Percentiles rank a stretch among this genome's conserved stretches.
These are phyloP conservation scores for Xerocomellus amylosporus DNA, from an alignment of 768 basidiomycete species.

Conservation along the genomic window DNA sequence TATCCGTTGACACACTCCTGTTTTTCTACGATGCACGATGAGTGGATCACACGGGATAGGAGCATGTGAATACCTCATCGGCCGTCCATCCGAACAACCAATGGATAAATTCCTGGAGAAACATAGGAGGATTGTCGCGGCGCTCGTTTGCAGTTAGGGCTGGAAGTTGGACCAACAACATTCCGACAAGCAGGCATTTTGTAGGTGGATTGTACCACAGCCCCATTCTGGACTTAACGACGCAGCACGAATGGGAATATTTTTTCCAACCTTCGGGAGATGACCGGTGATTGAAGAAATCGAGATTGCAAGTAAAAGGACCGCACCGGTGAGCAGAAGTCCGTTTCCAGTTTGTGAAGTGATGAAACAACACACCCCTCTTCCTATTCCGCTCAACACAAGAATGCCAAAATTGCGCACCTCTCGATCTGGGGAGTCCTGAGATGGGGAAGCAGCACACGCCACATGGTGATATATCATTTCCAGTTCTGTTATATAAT, in stretches of 20 bases:
- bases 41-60: neutral
- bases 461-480: neutral
- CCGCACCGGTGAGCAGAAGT: neutral
- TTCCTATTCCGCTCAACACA: neutral
- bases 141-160: no score
- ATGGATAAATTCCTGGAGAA: neutral
- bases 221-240: neutral
- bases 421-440: neutral
- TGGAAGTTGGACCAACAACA: neutral
- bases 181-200: neutral
- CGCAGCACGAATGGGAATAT: neutral
- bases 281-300: neutral
- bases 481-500: neutral
- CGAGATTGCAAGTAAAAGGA: neutral
- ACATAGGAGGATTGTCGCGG: neutral
- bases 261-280: neutral
- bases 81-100: slow-evolving; percentile 1
- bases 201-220: neutral
- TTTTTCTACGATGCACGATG: neutral
- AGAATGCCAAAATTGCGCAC: neutral
- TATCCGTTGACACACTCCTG: neutral
- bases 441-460: neutral
- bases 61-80: neutral
- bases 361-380: neutral
- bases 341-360: neutral